phyloP scores from a whole-genome alignment of 441 rosid genomes.

The Metrosideros polymorpha region DNA sequence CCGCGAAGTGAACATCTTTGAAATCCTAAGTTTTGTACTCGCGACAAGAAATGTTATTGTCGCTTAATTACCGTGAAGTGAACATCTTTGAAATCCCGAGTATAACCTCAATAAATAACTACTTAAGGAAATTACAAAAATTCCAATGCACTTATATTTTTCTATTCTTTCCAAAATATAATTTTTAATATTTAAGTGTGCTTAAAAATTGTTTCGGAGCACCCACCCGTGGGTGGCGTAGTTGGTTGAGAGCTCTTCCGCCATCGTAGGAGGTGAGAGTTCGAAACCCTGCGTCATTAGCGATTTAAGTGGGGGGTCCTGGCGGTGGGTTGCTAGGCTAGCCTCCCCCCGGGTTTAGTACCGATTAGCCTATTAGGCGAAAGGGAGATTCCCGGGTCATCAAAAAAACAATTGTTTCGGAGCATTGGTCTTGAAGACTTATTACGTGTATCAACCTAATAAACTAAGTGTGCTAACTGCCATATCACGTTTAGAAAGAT shows the following conservation, averaged over 20 bases:
- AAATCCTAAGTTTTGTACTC: not conserved
- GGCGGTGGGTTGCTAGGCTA: too few relatives aligned
- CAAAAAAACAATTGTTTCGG: not conserved
- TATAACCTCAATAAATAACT: not conserved
- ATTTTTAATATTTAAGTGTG: not conserved
- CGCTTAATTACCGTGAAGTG: not conserved
- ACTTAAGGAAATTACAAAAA: not conserved
- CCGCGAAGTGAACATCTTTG: not conserved
- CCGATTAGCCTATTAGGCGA: too few relatives aligned
- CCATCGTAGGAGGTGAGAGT: too few relatives aligned
- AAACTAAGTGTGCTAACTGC: not conserved
- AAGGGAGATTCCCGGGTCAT: too few relatives aligned
- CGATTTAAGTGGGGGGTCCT: too few relatives aligned
- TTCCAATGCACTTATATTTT: not conserved
- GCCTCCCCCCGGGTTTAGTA: too few relatives aligned
- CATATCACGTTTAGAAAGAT: not conserved
- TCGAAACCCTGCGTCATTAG: too few relatives aligned
- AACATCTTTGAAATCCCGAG: accelerated
- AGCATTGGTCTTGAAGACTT: not conserved
- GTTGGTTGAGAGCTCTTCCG: too few relatives aligned
- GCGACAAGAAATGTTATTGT: not conserved
- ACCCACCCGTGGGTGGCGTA: too few relatives aligned
- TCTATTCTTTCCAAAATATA: not conserved
- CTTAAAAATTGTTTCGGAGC: not conserved
- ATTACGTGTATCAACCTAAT: not conserved